phyloP scores from a whole-genome alignment of 371 early-diverging fungal genomes.

The Apophysomyces sp. region DNA sequence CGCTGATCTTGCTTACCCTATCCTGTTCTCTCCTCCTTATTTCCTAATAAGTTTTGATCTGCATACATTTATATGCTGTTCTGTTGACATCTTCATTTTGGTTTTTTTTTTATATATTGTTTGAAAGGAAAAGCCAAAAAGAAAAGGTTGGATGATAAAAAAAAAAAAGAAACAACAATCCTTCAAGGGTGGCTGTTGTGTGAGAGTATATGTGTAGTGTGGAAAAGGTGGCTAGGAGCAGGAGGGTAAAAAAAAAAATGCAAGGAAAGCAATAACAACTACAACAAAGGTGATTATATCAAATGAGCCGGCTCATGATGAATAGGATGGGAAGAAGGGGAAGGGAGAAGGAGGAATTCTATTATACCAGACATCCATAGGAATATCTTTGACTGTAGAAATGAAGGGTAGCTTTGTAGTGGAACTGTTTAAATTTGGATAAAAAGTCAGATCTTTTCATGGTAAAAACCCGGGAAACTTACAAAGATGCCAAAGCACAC shows the following conservation, averaged over 20 bases:
- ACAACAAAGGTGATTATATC: neutral
- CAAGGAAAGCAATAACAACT: neutral
- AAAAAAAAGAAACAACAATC: neutral
- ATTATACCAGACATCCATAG: conserved; percentile 35
- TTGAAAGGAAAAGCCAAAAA: neutral
- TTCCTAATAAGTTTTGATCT: neutral
- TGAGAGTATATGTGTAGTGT: too few relatives aligned
- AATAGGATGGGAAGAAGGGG: neutral
- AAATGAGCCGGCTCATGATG: neutral
- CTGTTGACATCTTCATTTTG: neutral
- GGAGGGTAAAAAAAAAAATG: too few relatives aligned
- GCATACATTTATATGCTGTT: too few relatives aligned
- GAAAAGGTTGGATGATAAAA: neutral
- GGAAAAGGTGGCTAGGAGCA: too few relatives aligned
- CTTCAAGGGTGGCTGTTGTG: too few relatives aligned
- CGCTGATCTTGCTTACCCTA: neutral
- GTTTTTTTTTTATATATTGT: neutral
- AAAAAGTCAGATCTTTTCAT: neutral
- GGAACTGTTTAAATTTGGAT: conserved; percentile 23
- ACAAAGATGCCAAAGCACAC: conserved; percentile 59
- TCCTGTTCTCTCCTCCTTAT: neutral
- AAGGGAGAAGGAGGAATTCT: neutral
- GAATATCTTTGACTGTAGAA: conserved; percentile 46
- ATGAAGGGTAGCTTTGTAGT: conserved; percentile 52
- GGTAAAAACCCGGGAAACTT: conserved; percentile 10